These are phyloP conservation scores for Fusarium armeniacum DNA, from an alignment of 2,329 filamentous ascomycete species.

Conservation along the genomic window DNA sequence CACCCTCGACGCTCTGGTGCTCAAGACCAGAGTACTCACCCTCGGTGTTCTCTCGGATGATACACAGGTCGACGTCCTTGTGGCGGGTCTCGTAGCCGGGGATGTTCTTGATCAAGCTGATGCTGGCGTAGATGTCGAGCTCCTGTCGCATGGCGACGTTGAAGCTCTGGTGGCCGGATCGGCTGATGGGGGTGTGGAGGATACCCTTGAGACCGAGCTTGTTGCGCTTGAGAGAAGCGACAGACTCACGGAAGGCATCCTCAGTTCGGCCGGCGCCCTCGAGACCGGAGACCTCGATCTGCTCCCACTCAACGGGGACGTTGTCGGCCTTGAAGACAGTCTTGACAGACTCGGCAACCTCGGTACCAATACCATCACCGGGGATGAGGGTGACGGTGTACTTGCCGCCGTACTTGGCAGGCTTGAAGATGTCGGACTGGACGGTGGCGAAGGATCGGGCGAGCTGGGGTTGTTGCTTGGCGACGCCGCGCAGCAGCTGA, in stretches of 20 bases:
- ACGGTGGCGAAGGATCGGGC: conserved; percentile 81
- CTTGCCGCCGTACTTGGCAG: conserved; percentile 98
- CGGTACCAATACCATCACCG: conserved; percentile 97
- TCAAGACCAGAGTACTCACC: conserved; percentile 99
- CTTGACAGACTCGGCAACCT: conserved; percentile 98
- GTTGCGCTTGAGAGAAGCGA: conserved; percentile 96
- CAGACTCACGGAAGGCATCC: conserved; percentile 94
- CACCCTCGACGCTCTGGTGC: conserved; percentile 95
- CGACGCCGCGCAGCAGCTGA: conserved; percentile 68
- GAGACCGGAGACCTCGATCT: conserved; percentile 94
- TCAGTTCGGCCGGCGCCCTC: conserved; percentile 86
- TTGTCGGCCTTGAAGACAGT: conserved; percentile 99
- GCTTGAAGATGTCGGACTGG: conserved; percentile 97
- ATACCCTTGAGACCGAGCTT: conserved; percentile 99
- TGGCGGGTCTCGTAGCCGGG: conserved; percentile 98
- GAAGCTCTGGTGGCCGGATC: conserved; percentile 98
- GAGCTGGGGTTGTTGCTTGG: conserved; percentile 61
- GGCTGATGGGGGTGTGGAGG: conserved; percentile 95
- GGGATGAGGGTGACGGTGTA: conserved; percentile 99
- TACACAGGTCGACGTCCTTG: conserved; percentile 97
- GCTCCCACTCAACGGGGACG: conserved; percentile 98
- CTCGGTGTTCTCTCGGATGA: conserved; percentile 99
- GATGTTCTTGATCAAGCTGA: conserved; percentile 99
- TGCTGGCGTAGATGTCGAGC: conserved; percentile 98
- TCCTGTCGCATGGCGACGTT: conserved; percentile 99